These are phyloP conservation scores for Cucumis sativus DNA, from an alignment of 306 rosid genomes.

Conservation along the genomic window Cucumber_9930_V3 NC_026655.2:18925501-18926000, in stretches of 20 bases:
- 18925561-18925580: background rate
- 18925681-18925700: background rate
- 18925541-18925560: background rate
- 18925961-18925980: background rate
- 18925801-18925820: background rate
- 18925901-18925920: background rate
- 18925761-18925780: background rate
- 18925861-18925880: background rate
- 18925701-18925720: background rate
- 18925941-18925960: background rate
- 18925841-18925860: background rate
- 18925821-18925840: background rate
- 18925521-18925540: background rate
- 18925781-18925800: background rate
- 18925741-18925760: background rate
- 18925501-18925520: background rate
- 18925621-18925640: background rate
- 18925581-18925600: background rate
- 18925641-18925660: background rate
- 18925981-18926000: background rate
- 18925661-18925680: background rate
- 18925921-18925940: background rate
- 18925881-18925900: background rate
- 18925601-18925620: background rate
- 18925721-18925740: background rate